Evolutionary conservation across 305 asterid genomes (phyloP), one percentile per base, ranked within the genome.

Genomic region (Caryopteris hybrid): DNA sequence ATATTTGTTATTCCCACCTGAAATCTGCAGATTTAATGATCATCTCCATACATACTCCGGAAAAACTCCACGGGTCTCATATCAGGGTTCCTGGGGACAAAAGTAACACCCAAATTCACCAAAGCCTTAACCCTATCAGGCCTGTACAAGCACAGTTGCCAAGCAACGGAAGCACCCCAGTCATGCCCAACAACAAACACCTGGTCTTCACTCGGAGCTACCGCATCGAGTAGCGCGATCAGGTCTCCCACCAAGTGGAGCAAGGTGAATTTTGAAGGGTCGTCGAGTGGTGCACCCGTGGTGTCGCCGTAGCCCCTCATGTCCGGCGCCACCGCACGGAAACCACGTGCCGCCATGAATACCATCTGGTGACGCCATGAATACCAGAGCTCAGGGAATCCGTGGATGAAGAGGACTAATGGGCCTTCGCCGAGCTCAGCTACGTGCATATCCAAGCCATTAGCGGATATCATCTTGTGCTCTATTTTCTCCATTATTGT

Each of bases 101-200:
- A 83, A 22, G 79, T 63, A 18, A 83, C 87, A 34, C 87, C 66
- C 84, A 85, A 21, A 43, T 68, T 75, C 47, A 81, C 84, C 78
- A 80, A 51, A 50, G 83, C 84, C 68, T 55, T 78, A 36, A 85
- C 88, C 45, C 64, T 66, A 51, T 85, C 91, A 14, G 91, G 86
- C 64, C 85, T 75, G 38, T 72, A 85, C 74, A 83, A 39, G 64
- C 82, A 72, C 54, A 85, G 61, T 16, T 74, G 76, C 91, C 91
- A 85, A n/a, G 86, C 88, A 6, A 83, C 27, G 0, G 5, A 0
- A 12, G 86, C 90, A 4, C 90, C 90, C 90, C 88, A 85, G 76
- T 85, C 90, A 74, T 85, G 86, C 45, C 86, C 90, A 41, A 85
- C 86, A 60, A 85, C 82, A 77, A 80, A 85, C 66, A 83, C 91